Percentiles rank a stretch among this genome's conserved stretches.
Evolutionary conservation across 805 yeast species (phyloP).

Genomic region (Pichia gijzeniarum): DNA sequence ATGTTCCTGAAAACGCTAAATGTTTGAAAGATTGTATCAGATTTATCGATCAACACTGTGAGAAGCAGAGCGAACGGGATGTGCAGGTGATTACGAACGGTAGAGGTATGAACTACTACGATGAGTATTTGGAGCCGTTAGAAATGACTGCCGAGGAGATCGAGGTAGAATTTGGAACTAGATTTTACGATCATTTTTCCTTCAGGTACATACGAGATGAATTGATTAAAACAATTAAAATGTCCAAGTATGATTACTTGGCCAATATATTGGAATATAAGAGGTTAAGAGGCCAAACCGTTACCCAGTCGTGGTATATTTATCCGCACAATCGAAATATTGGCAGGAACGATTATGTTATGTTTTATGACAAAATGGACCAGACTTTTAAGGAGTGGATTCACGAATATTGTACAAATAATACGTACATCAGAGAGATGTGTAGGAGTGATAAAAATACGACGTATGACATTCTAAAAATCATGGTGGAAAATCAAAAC

Average conservation of each 20-base stretch:
- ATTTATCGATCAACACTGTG: conserved; percentile 10
- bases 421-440: background rate
- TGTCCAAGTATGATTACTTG: conserved; percentile 2
- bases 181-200: conserved; percentile 9
- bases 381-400: conserved; percentile 10
- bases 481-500: conserved; percentile 5
- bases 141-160: conserved; percentile 5
- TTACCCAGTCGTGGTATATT: conserved; percentile 5
- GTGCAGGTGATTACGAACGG: background rate
- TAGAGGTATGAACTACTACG: background rate
- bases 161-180: conserved; percentile 5
- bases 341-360: conserved; percentile 2
- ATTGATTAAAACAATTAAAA: conserved; percentile 2
- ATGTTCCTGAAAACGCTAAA: conserved; percentile 5
- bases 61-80: background rate
- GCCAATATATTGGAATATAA: background rate
- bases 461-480: conserved; percentile 4
- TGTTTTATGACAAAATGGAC: conserved; percentile 11
- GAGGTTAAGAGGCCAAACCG: background rate
- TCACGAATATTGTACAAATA: background rate
- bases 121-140: conserved; percentile 2
- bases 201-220: conserved; percentile 4
- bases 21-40: conserved; percentile 5
- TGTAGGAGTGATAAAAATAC: background rate
- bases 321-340: conserved; percentile 1